These are phyloP conservation scores for Podospora pseudopauciseta DNA, from an alignment of 495 filamentous ascomycete species.

Conservation along the genomic window DNA sequence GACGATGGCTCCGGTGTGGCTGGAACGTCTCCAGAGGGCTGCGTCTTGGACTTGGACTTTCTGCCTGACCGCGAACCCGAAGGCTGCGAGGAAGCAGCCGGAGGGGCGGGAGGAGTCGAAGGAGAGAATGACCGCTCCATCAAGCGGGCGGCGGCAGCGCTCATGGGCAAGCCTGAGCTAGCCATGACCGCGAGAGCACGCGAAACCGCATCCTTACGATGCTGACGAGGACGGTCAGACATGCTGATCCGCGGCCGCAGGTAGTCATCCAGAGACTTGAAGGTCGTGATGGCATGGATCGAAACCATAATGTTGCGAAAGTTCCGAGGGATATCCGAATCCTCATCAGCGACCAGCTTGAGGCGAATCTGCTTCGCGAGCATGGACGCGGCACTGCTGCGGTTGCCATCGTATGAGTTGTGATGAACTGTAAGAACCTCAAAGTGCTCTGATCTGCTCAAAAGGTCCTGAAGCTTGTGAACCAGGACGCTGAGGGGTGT, in stretches of 20 bases:
- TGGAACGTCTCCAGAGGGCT: conserved; percentile 33
- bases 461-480: conserved; percentile 89
- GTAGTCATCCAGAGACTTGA: conserved; percentile 96
- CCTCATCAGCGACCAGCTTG: conserved; percentile 84
- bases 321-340: conserved; percentile 75
- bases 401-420: conserved; percentile 85
- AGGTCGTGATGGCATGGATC: conserved; percentile 97
- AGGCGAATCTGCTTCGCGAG: conserved; percentile 92
- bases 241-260: conserved; percentile 83
- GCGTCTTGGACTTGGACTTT: conserved; percentile 47
- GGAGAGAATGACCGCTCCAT: conserved; percentile 39
- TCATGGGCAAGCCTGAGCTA: conserved; percentile 57
- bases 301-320: conserved; percentile 96
- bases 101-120: conserved; percentile 24
- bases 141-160: conserved; percentile 42
- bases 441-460: conserved; percentile 96
- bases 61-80: conserved; percentile 41
- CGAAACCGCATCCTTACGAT: conserved; percentile 63
- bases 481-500: conserved; percentile 90
- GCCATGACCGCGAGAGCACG: conserved; percentile 74
- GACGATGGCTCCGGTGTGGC: conserved; percentile 38
- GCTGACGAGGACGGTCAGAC: conserved; percentile 67
- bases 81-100: conserved; percentile 34
- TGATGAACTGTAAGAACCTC: conserved; percentile 95
- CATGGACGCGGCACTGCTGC: conserved; percentile 92